Percentiles rank a stretch among this genome's conserved stretches.
Evolutionary conservation across 2,329 filamentous ascomycete species (phyloP).

Genomic region (Laburnicola sp.): DNA sequence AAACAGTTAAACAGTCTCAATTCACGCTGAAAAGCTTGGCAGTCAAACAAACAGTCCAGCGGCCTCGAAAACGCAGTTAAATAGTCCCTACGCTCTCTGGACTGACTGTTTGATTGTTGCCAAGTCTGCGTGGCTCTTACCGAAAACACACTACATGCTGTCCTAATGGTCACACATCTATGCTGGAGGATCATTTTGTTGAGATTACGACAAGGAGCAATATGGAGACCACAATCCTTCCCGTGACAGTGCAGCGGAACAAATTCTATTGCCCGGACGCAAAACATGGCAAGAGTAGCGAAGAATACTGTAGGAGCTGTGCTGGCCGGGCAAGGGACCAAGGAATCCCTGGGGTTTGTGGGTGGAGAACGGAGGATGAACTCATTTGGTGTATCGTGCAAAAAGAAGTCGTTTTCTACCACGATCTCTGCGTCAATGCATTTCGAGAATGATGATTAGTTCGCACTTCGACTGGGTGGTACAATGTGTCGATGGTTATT

Average conservation of each 20-base stretch:
- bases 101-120: no score
- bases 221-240: slow-evolving; percentile 7
- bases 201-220: slow-evolving; percentile 9
- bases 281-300: slow-evolving; percentile 9
- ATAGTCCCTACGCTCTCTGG: no score
- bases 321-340: slow-evolving; percentile 1
- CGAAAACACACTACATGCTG: not conserved
- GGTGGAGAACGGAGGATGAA: slow-evolving; percentile 7
- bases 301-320: slow-evolving; percentile 9
- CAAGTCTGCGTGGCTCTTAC: not conserved
- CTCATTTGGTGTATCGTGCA: slow-evolving; percentile 8
- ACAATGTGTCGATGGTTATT: no score
- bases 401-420: slow-evolving; percentile 10
- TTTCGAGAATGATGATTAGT: no score
- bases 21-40: no score
- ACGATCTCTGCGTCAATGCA: slow-evolving; percentile 5
- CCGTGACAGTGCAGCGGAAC: slow-evolving; percentile 4
- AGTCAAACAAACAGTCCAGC: no score
- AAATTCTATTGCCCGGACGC: slow-evolving; percentile 6
- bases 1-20: no score
- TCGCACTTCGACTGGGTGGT: no score
- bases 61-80: no score
- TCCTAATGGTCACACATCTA: slow-evolving; percentile 3
- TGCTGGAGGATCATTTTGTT: slow-evolving; percentile 8
- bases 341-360: not conserved